These are phyloP conservation scores for Tremella fuciformis DNA, from an alignment of 768 basidiomycete species.

Conservation along the genomic window DNA sequence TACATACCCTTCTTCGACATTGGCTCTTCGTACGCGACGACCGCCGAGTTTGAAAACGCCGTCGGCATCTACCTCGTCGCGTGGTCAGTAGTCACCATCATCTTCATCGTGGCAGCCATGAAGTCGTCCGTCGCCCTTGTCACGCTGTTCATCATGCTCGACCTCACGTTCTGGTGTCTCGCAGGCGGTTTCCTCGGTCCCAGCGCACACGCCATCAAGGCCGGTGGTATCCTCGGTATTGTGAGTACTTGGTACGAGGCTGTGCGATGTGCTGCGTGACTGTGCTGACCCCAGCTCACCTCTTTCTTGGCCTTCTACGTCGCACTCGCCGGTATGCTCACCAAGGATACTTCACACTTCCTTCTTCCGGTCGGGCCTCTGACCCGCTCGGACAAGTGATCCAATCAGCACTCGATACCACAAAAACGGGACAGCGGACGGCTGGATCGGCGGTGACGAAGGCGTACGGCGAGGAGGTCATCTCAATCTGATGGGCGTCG, in stretches of 20 bases:
- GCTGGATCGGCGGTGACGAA: not conserved
- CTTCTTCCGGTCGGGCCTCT: slow-evolving; percentile 49
- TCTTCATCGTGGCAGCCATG: not conserved
- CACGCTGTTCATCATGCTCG: slow-evolving; percentile 59
- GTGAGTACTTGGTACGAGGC: no score
- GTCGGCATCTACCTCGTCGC: slow-evolving; percentile 44
- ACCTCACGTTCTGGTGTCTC: slow-evolving; percentile 55
- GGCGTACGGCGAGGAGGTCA: not conserved
- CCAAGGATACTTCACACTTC: slow-evolving; percentile 50
- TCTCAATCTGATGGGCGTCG: no score
- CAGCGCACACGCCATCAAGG: slow-evolving; percentile 32
- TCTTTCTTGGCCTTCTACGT: slow-evolving; percentile 51
- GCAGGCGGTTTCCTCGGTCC: slow-evolving; percentile 43
- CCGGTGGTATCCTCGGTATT: slow-evolving; percentile 53
- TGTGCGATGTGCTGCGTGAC: no score
- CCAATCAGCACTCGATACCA: not conserved
- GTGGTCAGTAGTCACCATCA: slow-evolving; percentile 34
- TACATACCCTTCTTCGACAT: slow-evolving; percentile 46
- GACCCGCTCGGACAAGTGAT: slow-evolving; percentile 16
- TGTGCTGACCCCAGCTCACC: slow-evolving; percentile 49
- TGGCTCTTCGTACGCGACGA: slow-evolving; percentile 14
- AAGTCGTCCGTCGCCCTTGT: slow-evolving; percentile 59
- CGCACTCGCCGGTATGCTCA: slow-evolving; percentile 52
- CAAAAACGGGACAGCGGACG: not conserved
- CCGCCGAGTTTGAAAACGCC: slow-evolving; percentile 30